Evolutionary conservation across 2,329 filamentous ascomycete species (phyloP).

Genomic region (Graphiopsis chlorocephala): DNA sequence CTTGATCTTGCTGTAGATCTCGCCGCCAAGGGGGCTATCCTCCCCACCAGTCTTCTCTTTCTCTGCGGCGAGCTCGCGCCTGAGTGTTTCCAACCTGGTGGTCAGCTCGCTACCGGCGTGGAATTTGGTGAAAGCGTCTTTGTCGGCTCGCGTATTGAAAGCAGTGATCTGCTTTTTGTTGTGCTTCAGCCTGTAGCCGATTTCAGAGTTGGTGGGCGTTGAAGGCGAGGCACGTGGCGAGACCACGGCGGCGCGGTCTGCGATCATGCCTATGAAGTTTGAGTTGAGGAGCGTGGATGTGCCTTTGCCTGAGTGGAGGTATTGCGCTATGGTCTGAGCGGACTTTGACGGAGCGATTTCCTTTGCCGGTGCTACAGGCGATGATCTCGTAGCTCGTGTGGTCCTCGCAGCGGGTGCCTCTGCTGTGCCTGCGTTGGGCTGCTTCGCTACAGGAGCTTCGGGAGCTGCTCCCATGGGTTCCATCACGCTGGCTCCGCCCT

Average conservation of each 20-base stretch:
- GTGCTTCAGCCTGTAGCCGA: slow-evolving; percentile 19
- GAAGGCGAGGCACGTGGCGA: neutral
- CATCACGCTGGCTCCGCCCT: slow-evolving; percentile 19
- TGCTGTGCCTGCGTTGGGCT: slow-evolving; percentile 7
- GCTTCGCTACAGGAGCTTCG: neutral
- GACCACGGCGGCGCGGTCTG: slow-evolving; percentile 26
- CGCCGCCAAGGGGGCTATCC: neutral
- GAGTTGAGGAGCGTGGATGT: slow-evolving; percentile 27
- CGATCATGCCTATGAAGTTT: slow-evolving; percentile 28
- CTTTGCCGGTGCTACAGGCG: neutral
- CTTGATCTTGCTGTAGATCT: slow-evolving; percentile 8
- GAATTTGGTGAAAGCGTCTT: slow-evolving; percentile 21
- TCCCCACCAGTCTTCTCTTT: slow-evolving; percentile 3
- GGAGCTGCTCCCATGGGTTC: neutral
- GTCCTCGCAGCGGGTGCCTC: neutral
- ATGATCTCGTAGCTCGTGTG: neutral
- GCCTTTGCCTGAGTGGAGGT: slow-evolving; percentile 21
- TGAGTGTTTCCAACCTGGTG: slow-evolving; percentile 17
- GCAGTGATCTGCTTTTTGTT: slow-evolving; percentile 21
- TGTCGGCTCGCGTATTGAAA: slow-evolving; percentile 19
- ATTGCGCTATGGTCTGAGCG: neutral
- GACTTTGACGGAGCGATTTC: neutral
- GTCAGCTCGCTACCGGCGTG: slow-evolving; percentile 20
- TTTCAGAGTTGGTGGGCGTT: slow-evolving; percentile 18
- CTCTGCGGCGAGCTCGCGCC: slow-evolving; percentile 16